These are phyloP conservation scores for Cystobasidium onofrii DNA, from an alignment of 768 basidiomycete species.

Conservation along the genomic window DNA sequence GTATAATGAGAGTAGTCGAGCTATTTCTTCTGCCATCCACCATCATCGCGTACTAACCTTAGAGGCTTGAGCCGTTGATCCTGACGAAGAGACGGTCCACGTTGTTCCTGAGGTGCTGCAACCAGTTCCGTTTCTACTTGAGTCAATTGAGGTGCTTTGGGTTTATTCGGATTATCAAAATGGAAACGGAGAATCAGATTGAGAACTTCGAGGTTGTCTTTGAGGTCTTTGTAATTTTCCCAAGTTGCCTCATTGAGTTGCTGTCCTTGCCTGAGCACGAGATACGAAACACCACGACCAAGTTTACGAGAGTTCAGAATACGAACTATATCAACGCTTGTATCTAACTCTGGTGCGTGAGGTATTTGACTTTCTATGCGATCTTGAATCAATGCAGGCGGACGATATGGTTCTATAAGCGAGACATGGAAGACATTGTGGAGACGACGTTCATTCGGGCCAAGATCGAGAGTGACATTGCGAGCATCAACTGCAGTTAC, in stretches of 20 bases:
- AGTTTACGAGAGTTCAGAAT: neutral
- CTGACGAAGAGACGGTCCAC: too few relatives aligned
- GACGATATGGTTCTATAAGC: neutral
- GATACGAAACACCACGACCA: neutral
- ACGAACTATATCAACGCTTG: neutral
- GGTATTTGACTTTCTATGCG: neutral
- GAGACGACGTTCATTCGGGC: neutral
- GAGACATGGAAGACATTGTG: conserved; percentile 4
- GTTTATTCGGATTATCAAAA: neutral
- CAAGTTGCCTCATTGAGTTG: neutral
- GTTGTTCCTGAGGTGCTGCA: neutral
- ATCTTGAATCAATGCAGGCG: neutral
- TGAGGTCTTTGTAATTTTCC: neutral
- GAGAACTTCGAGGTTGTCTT: neutral
- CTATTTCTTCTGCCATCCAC: too few relatives aligned
- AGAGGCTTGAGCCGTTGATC: too few relatives aligned
- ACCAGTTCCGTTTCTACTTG: neutral
- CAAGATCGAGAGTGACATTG: neutral
- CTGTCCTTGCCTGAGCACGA: neutral
- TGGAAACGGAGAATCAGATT: neutral
- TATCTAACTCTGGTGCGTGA: neutral
- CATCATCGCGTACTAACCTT: too few relatives aligned
- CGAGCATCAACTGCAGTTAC: neutral
- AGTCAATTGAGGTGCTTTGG: neutral
- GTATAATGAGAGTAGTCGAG: too few relatives aligned